These are phyloP conservation scores for Nemania diffusa DNA, from an alignment of 2,329 filamentous ascomycete species.

Conservation along the genomic window DNA sequence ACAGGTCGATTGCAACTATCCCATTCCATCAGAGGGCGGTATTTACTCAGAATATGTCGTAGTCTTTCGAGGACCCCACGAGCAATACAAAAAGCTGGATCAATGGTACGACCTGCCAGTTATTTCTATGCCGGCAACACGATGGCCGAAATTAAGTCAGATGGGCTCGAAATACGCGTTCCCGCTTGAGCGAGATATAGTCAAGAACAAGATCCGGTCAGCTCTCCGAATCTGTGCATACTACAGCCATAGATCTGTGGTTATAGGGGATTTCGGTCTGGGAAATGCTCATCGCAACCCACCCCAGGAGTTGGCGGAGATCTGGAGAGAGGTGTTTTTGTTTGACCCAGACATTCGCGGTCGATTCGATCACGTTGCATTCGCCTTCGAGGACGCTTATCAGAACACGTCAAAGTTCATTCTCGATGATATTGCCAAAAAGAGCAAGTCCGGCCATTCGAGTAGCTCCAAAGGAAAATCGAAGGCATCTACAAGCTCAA, in stretches of 20 bases:
- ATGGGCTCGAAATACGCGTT: conserved; percentile 77
- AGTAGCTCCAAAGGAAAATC: conserved; percentile 47
- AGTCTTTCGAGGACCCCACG: conserved; percentile 76
- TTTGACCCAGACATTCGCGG: conserved; percentile 71
- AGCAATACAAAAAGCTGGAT: conserved; percentile 68
- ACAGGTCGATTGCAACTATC: conserved; percentile 67
- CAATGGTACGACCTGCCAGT: conserved; percentile 72
- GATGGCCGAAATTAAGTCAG: conserved; percentile 77
- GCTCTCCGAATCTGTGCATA: conserved; percentile 76
- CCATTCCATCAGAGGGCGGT: conserved; percentile 75
- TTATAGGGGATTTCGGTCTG: conserved; percentile 72
- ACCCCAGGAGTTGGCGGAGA: conserved; percentile 70
- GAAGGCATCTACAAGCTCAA: conserved; percentile 47
- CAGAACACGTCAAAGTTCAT: conserved; percentile 66
- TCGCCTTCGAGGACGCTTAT: conserved; percentile 69
- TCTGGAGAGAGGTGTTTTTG: conserved; percentile 73
- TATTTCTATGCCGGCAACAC: conserved; percentile 77
- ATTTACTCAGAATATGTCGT: conserved; percentile 78
- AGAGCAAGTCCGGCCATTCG: conserved; percentile 51
- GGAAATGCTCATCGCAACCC: conserved; percentile 73
- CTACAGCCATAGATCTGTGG: conserved; percentile 66
- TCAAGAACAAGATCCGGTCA: conserved; percentile 76
- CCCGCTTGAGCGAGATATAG: conserved; percentile 74
- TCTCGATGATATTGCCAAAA: conserved; percentile 66
- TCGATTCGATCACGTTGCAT: conserved; percentile 69